phyloP scores from a whole-genome alignment of 1,139 yeast species.

The Keqinozyma sinolaborantium region DNA sequence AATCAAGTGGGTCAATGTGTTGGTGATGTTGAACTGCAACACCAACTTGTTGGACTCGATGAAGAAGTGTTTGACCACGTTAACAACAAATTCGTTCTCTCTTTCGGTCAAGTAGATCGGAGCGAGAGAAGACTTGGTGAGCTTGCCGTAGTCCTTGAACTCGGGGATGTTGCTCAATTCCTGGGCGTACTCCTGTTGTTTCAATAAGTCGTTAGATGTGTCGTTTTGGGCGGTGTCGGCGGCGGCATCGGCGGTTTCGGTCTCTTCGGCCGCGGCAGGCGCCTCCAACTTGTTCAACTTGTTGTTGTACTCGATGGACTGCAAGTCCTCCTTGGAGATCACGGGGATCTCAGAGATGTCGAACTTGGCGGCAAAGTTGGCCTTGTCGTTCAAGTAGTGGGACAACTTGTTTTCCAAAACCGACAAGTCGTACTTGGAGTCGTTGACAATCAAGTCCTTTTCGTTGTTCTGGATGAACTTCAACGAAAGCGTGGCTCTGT shows the following conservation, averaged over 20 bases:
- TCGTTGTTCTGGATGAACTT: slow-evolving; percentile 55
- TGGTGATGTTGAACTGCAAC: slow-evolving; percentile 78
- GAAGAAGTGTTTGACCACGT: slow-evolving; percentile 80
- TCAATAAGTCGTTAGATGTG: slow-evolving; percentile 41
- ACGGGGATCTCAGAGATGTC: slow-evolving; percentile 66
- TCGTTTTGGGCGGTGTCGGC: slow-evolving; percentile 4
- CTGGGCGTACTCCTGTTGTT: slow-evolving; percentile 61
- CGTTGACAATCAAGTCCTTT: slow-evolving; percentile 61
- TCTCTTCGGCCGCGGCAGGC: slow-evolving; percentile 9
- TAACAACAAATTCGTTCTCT: slow-evolving; percentile 91
- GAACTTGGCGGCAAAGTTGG: slow-evolving; percentile 62
- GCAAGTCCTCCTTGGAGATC: slow-evolving; percentile 60
- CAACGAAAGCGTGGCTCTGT: slow-evolving; percentile 87
- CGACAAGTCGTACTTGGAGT: slow-evolving; percentile 67
- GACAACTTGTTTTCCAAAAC: slow-evolving; percentile 77
- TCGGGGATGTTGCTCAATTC: slow-evolving; percentile 69
- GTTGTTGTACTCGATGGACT: slow-evolving; percentile 54
- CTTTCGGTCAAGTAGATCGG: slow-evolving; percentile 77
- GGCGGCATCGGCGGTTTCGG: slow-evolving; percentile 11
- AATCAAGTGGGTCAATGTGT: slow-evolving; percentile 76
- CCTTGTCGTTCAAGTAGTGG: slow-evolving; percentile 60
- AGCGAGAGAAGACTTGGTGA: slow-evolving; percentile 64
- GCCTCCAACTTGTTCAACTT: slow-evolving; percentile 52
- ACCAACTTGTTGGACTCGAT: slow-evolving; percentile 63
- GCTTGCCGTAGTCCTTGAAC: slow-evolving; percentile 65